These are phyloP conservation scores for Aurantiochytrium sp. DNA, from an alignment of 108 stramenopile species.

Conservation along the genomic window DNA sequence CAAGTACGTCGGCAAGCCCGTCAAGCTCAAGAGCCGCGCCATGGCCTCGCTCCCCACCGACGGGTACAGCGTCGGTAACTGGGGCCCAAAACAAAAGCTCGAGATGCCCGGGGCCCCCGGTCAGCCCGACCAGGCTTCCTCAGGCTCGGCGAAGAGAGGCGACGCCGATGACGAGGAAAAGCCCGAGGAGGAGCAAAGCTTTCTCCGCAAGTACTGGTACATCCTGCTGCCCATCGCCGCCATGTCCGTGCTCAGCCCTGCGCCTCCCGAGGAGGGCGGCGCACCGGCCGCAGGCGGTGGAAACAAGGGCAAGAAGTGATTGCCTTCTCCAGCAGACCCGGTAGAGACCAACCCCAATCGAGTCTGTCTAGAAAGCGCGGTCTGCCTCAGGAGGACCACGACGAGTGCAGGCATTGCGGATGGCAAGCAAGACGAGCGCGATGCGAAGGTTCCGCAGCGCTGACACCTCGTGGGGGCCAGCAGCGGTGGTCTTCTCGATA, in stretches of 20 bases:
- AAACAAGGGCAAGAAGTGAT: background rate
- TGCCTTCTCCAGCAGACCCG: too few species aligned
- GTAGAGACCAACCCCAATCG: too few species aligned
- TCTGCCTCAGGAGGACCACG: too few species aligned
- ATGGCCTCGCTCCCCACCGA: background rate
- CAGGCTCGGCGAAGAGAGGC: background rate
- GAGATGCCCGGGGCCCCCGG: background rate
- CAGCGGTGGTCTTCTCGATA: too few species aligned
- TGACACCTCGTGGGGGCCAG: too few species aligned
- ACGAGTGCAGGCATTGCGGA: too few species aligned
- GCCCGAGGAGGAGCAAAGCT: background rate
- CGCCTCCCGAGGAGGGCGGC: background rate
- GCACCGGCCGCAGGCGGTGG: background rate
- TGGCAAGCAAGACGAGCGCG: too few species aligned
- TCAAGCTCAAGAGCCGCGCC: background rate
- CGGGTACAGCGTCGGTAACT: background rate
- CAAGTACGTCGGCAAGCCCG: background rate
- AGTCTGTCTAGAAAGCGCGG: too few species aligned
- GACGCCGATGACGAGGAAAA: background rate
- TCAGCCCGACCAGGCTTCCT: background rate
- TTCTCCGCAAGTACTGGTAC: slow-evolving; percentile 23
- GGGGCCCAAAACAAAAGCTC: background rate
- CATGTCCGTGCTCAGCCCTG: background rate
- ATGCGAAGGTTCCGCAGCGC: too few species aligned
- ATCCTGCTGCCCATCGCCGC: background rate